Conservation (phyloP, 768 basidiomycete species). For the Fistulinella prunicolor region DNA sequence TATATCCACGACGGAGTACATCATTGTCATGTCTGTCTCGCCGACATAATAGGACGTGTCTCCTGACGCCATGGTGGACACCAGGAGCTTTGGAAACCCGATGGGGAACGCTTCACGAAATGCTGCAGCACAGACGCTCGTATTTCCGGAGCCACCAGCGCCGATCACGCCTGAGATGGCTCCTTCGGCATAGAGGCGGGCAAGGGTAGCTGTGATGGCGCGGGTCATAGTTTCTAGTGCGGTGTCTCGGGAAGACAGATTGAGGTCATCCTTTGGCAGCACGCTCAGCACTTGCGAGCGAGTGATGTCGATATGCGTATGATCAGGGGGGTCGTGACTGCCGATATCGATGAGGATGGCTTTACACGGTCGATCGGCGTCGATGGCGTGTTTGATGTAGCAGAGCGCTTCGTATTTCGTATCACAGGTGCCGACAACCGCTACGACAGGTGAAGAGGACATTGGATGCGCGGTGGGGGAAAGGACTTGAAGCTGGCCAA, state of each 20-base stretch:
- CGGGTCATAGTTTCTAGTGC: constrained; percentile 18
- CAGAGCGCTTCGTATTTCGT: constrained; percentile 25
- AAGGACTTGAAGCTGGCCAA: no score
- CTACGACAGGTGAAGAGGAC: no score
- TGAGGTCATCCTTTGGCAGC: not conserved
- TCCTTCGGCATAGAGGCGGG: constrained; percentile 8
- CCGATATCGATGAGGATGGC: constrained; percentile 30
- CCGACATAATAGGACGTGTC: constrained; percentile 27
- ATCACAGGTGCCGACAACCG: constrained; percentile 30
- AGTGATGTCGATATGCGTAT: no score
- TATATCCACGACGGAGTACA: constrained; percentile 33
- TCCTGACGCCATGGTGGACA: constrained; percentile 34
- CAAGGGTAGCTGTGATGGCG: constrained; percentile 18
- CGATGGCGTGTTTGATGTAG: constrained; percentile 20
- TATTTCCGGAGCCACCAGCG: constrained; percentile 27
- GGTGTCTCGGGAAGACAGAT: no score
- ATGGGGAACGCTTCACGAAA: constrained; percentile 24
- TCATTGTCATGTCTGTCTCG: constrained; percentile 32
- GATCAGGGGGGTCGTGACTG: no score
- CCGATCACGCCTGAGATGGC: constrained; percentile 20
- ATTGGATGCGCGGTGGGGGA: no score
- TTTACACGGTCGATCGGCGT: constrained; percentile 11
- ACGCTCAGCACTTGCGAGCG: constrained; percentile 19
- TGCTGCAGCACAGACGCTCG: constrained; percentile 21
- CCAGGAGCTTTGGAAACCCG: constrained; percentile 29